phyloP scores from a whole-genome alignment of 78 protist species.

The Dictyostelium brefeldianum region DNA sequence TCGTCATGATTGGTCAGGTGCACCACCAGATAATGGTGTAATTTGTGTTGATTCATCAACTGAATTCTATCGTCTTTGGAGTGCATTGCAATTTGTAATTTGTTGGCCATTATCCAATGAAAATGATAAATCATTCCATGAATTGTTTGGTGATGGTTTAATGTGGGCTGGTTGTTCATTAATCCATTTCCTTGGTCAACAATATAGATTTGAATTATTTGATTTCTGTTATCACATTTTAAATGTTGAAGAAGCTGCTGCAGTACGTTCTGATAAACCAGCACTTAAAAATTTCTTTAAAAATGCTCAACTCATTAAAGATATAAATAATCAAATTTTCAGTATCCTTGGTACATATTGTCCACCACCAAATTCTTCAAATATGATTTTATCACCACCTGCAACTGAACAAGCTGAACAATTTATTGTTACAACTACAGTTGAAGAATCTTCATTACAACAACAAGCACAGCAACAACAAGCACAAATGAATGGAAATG shows the following conservation, averaged over 20 bases:
- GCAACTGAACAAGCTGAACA: constrained; percentile 80
- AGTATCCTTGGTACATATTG: constrained; percentile 70
- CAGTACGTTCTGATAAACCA: constrained; percentile 58
- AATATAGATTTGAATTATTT: constrained; percentile 79
- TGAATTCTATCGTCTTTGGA: constrained; percentile 92
- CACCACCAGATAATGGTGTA: constrained; percentile 79
- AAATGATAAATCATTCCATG: constrained; percentile 66
- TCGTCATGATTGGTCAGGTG: constrained; percentile 84
- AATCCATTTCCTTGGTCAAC: constrained; percentile 90
- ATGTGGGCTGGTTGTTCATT: constrained; percentile 89
- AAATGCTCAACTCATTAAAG: constrained; percentile 55
- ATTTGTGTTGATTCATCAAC: constrained; percentile 70
- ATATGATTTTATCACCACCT: constrained; percentile 75
- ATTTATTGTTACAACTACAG: constrained; percentile 63
- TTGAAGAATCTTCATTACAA: constrained; percentile 21
- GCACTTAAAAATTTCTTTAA: constrained; percentile 65
- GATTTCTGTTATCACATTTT: constrained; percentile 91
- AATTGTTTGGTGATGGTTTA: constrained; percentile 92
- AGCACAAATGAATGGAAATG: neutral
- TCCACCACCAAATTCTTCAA: constrained; percentile 71
- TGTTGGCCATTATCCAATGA: constrained; percentile 71
- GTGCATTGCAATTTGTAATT: constrained; percentile 84
- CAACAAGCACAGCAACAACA: neutral
- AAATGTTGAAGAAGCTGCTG: constrained; percentile 81
- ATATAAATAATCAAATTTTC: constrained; percentile 78